A percentile compares a stretch with the other conserved stretches of the same genome.
Evolutionary conservation across 169 alveolate genomes (phyloP).

Genomic region (Cryptosporidium meleagridis): DNA sequence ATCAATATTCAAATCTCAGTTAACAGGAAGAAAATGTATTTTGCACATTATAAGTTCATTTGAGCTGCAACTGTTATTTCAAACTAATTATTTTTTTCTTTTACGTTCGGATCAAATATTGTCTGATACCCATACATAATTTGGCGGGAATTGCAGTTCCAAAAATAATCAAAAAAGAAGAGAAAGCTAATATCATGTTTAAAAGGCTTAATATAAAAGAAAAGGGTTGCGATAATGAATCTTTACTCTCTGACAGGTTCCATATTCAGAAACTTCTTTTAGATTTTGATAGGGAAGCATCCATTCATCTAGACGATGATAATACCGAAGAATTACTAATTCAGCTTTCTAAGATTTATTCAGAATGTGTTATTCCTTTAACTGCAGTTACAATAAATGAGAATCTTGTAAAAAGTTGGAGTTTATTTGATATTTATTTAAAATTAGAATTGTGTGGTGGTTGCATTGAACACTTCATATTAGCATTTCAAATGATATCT

Average conservation of each 20-base stretch:
- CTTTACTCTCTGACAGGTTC: conserved; percentile 6
- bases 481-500: conserved; percentile 17
- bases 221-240: background rate
- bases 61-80: background rate
- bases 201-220: background rate
- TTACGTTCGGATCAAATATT: background rate
- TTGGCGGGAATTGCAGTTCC: background rate
- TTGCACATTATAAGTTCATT: background rate
- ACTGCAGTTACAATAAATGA: background rate
- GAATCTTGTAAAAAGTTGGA: background rate
- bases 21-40: background rate
- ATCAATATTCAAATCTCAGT: background rate
- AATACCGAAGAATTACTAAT: conserved; percentile 1
- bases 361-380: background rate
- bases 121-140: background rate
- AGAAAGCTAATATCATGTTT: background rate
- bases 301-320: conserved; percentile 32
- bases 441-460: conserved; percentile 32
- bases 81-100: background rate
- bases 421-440: background rate
- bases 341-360: background rate
- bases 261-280: conserved; percentile 21
- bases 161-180: background rate
- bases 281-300: conserved; percentile 19
- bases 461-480: conserved; percentile 30